Evolutionary conservation across 176 grass and related monocot genomes (phyloP).

Genomic region (Oryza meridionalis): DNA sequence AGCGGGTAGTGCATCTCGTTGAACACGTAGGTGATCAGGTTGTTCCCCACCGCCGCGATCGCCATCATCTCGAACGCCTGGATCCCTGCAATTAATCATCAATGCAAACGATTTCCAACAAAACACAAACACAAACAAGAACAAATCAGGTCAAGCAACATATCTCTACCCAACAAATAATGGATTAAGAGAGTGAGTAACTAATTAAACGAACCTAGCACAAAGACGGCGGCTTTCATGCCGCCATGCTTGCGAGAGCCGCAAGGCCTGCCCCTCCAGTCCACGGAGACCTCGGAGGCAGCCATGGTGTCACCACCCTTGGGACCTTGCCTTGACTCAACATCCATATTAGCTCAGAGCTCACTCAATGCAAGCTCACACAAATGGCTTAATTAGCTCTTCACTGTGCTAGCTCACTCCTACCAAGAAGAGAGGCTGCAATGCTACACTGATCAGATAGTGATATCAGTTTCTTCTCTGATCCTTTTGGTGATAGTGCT

Average conservation of each 20-base stretch:
- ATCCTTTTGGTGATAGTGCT: slow-evolving; percentile 22
- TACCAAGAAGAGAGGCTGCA: background rate
- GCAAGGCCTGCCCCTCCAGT: slow-evolving; percentile 78
- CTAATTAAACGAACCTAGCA: slow-evolving; percentile 48
- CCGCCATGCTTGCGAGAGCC: slow-evolving; percentile 70
- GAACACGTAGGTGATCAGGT: slow-evolving; percentile 88
- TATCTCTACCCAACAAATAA: background rate
- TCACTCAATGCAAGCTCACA: background rate
- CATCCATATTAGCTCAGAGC: slow-evolving; percentile 57
- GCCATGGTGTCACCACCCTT: slow-evolving; percentile 55
- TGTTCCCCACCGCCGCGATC: slow-evolving; percentile 84
- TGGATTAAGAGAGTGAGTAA: background rate
- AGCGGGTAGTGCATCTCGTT: slow-evolving; percentile 88
- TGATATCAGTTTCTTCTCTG: background rate
- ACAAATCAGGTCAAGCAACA: background rate
- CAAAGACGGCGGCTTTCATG: slow-evolving; percentile 92
- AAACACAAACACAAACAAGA: background rate
- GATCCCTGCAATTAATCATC: slow-evolving; percentile 45
- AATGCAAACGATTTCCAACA: background rate
- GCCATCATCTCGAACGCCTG: slow-evolving; percentile 93
- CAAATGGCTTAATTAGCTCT: background rate
- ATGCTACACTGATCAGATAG: background rate
- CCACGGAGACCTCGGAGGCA: slow-evolving; percentile 66
- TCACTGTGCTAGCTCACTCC: slow-evolving; percentile 1
- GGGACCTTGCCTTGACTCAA: slow-evolving; percentile 59